A percentile compares a stretch with the other conserved stretches of the same genome.
Evolutionary conservation across 371 early-diverging fungal species (phyloP).

Genomic region (Apophysomyces sp.): DNA sequence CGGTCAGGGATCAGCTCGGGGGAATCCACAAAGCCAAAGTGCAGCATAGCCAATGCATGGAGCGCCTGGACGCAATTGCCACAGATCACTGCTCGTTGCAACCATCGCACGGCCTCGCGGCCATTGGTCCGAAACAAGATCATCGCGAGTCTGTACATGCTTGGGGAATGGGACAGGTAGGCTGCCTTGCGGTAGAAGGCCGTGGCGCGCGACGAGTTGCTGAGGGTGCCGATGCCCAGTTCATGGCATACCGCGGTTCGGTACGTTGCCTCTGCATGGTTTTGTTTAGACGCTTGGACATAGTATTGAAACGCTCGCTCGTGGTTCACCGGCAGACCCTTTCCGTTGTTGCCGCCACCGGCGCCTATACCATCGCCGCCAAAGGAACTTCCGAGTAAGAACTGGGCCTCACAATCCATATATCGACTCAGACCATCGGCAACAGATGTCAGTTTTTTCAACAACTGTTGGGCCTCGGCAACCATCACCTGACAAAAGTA

Average conservation of each 20-base stretch:
- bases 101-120: conserved; percentile 91
- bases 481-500: conserved; percentile 54
- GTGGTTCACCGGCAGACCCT: conserved; percentile 76
- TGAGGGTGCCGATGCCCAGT: conserved; percentile 85
- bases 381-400: conserved; percentile 86
- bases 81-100: conserved; percentile 84
- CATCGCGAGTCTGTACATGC: conserved; percentile 95
- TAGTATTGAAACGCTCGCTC: conserved; percentile 88
- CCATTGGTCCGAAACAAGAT: conserved; percentile 74
- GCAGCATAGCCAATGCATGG: conserved; percentile 84
- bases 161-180: conserved; percentile 82
- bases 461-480: conserved; percentile 69
- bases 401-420: conserved; percentile 82
- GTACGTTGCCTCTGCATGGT: conserved; percentile 88
- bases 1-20: conserved; percentile 65
- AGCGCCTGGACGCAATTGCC: conserved; percentile 82
- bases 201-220: conserved; percentile 75
- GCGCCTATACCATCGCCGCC: too few species aligned
- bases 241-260: conserved; percentile 94
- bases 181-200: conserved; percentile 94
- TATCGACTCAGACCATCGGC: conserved; percentile 55
- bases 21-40: conserved; percentile 49
- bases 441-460: conserved; percentile 65
- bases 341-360: too few species aligned
- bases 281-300: conserved; percentile 87